Conservation (phyloP, 2,329 filamentous ascomycete species). For the Xylogone sp. region DNA sequence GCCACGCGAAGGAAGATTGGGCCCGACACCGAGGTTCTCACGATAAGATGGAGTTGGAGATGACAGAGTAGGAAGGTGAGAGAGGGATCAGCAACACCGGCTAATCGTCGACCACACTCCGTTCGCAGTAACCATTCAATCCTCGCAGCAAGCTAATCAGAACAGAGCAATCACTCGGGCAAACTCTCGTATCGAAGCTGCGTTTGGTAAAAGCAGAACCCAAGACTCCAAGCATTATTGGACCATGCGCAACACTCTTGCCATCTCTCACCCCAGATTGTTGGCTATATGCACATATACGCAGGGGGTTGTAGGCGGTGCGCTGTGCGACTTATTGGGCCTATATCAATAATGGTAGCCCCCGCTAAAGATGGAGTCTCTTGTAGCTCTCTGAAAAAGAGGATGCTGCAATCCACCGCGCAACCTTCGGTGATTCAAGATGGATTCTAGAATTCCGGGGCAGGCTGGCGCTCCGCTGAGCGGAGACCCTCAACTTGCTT, state of each 20-base stretch:
- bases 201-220: background rate
- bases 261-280: background rate
- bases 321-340: background rate
- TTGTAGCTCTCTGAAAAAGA: background rate
- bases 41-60: background rate
- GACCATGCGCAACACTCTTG: background rate
- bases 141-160: background rate
- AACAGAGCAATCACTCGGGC: background rate
- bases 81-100: background rate
- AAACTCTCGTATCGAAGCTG: background rate
- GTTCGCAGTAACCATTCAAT: background rate
- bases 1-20: background rate
- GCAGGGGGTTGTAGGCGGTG: background rate
- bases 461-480: conserved; percentile 3
- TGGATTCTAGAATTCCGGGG: conserved; percentile 10
- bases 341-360: background rate
- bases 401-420: background rate
- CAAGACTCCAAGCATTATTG: background rate
- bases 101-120: background rate
- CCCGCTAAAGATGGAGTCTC: background rate
- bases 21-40: background rate
- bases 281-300: background rate
- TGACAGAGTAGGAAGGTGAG: background rate
- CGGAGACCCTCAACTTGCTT: conserved; percentile 6
- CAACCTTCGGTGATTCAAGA: conserved; percentile 1